These are phyloP conservation scores for Lasiodiplodia citricola DNA, from an alignment of 2,329 filamentous ascomycete species.

Conservation along the genomic window DNA sequence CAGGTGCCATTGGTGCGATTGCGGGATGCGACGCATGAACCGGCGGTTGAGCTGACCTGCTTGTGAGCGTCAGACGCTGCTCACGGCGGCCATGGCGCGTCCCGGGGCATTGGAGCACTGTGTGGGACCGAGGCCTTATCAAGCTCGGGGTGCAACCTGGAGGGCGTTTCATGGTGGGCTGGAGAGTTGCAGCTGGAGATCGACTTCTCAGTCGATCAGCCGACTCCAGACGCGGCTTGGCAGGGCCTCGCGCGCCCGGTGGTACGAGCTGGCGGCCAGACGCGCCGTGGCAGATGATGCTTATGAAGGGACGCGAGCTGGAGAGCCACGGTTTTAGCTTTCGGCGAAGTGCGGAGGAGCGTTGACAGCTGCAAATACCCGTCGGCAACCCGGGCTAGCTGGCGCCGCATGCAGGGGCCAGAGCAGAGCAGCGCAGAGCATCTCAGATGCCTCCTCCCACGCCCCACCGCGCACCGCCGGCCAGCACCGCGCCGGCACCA, in stretches of 20 bases:
- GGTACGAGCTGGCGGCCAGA: constrained; percentile 5
- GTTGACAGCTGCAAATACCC: constrained; percentile 21
- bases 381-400: constrained; percentile 20
- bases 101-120: constrained; percentile 4
- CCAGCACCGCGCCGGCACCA: not conserved
- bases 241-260: constrained; percentile 19
- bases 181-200: not conserved
- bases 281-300: not conserved
- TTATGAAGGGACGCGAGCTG: too few species aligned
- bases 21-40: constrained; percentile 16
- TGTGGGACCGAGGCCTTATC: constrained; percentile 21
- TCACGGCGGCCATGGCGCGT: constrained; percentile 1
- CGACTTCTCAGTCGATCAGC: constrained; percentile 21
- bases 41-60: constrained; percentile 12
- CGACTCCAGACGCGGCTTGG: constrained; percentile 21
- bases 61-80: constrained; percentile 9
- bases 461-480: not conserved
- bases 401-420: constrained; percentile 24
- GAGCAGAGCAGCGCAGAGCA: not conserved
- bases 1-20: constrained; percentile 10
- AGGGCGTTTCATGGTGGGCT: constrained; percentile 20
- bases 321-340: constrained; percentile 24
- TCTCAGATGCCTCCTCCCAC: not conserved
- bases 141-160: constrained; percentile 13
- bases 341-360: constrained; percentile 23